Percentiles rank a stretch among this genome's conserved stretches.
Conservation (phyloP, 768 basidiomycete genomes). For the Lactarius sanguifluus region DNA sequence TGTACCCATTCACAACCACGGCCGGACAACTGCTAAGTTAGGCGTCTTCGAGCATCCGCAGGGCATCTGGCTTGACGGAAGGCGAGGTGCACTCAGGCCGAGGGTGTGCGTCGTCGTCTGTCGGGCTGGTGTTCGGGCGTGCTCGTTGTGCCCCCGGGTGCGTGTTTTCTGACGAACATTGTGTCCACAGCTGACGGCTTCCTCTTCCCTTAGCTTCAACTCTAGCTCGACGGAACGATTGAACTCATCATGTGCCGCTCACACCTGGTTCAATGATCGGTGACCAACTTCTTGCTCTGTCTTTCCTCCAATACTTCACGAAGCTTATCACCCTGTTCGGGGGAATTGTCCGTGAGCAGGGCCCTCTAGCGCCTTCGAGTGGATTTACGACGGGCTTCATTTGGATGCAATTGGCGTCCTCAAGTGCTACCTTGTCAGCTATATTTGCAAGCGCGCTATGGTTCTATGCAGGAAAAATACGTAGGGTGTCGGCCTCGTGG, state of each 20-base stretch:
- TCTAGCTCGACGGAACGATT: background rate
- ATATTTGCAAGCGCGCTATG: background rate
- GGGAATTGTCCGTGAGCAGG: background rate
- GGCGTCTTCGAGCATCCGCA: background rate
- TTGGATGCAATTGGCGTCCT: background rate
- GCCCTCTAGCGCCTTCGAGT: background rate
- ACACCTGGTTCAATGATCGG: background rate
- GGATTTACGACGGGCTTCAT: background rate
- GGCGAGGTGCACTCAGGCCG: slow-evolving; percentile 11
- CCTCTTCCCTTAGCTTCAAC: background rate
- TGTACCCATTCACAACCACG: background rate
- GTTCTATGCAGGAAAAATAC: background rate
- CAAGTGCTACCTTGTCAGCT: background rate
- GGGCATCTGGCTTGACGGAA: background rate
- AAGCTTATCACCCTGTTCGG: slow-evolving; percentile 3
- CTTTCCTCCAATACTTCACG: background rate
- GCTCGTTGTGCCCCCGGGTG: background rate
- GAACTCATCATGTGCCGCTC: background rate
- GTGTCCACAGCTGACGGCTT: background rate
- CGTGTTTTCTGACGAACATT: background rate
- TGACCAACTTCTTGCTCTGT: background rate
- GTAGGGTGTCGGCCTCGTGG: background rate
- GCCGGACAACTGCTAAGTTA: background rate
- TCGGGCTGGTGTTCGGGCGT: slow-evolving; percentile 1
- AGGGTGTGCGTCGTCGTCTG: slow-evolving; percentile 3